These are phyloP conservation scores for Dipteronia dyeriana DNA, from an alignment of 345 rosid genomes.

Conservation along the genomic window DNA sequence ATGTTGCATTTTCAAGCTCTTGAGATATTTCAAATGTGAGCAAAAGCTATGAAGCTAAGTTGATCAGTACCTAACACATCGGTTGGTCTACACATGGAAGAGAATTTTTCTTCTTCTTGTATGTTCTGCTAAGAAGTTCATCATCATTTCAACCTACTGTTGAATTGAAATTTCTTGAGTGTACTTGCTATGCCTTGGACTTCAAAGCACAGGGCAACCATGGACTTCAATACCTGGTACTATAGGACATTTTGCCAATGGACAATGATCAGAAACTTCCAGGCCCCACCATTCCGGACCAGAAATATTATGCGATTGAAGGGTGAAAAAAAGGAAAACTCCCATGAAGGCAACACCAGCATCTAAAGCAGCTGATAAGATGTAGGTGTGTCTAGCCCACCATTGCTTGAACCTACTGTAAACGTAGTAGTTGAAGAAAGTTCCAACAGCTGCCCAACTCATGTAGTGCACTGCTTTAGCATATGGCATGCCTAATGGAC, in stretches of 20 bases:
- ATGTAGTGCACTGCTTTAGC: slow-evolving; percentile 61
- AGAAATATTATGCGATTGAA: slow-evolving; percentile 49
- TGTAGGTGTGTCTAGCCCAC: slow-evolving; percentile 77
- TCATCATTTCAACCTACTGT: neutral
- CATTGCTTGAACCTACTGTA: slow-evolving; percentile 56
- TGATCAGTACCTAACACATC: slow-evolving; percentile 37
- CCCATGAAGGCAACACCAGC: slow-evolving; percentile 81
- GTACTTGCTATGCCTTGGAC: neutral
- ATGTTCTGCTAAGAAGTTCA: slow-evolving; percentile 32
- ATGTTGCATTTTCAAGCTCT: slow-evolving; percentile 40
- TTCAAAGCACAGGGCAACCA: slow-evolving; percentile 62
- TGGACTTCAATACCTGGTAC: slow-evolving; percentile 51
- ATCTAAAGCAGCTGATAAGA: slow-evolving; percentile 73
- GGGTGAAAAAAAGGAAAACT: slow-evolving; percentile 50
- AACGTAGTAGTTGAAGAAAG: slow-evolving; percentile 60
- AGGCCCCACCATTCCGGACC: slow-evolving; percentile 81
- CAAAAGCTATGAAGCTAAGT: slow-evolving; percentile 40
- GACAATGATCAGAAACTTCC: slow-evolving; percentile 51
- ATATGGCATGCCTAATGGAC: slow-evolving; percentile 47
- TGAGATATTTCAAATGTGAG: slow-evolving; percentile 38
- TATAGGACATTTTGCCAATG: slow-evolving; percentile 59
- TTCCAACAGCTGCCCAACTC: slow-evolving; percentile 60
- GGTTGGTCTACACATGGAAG: slow-evolving; percentile 51
- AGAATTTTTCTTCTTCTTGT: slow-evolving; percentile 33
- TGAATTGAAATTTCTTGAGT: neutral